phyloP scores from a whole-genome alignment of 2,329 filamentous ascomycete genomes.

The Penicillium sp. region DNA sequence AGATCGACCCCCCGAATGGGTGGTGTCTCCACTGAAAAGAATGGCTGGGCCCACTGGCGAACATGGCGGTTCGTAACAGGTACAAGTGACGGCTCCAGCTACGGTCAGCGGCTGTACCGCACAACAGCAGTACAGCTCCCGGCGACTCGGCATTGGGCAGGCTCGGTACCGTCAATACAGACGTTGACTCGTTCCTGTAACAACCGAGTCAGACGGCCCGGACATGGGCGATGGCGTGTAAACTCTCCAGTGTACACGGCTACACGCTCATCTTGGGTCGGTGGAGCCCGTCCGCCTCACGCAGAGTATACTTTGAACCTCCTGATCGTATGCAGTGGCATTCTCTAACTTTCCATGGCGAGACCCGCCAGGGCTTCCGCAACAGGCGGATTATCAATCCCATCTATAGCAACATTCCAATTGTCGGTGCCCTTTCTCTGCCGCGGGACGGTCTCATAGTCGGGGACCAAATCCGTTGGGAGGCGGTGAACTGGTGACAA shows the following conservation, averaged over 20 bases:
- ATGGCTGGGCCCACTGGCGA: constrained; percentile 7
- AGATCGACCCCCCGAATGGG: constrained; percentile 11
- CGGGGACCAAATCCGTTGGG: constrained; percentile 14
- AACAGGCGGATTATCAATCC: constrained; percentile 11
- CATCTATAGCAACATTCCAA: background rate
- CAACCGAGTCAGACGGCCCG: no score
- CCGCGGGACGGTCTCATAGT: constrained; percentile 3
- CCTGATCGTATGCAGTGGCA: no score
- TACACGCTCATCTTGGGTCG: constrained; percentile 1
- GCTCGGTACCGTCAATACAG: no score
- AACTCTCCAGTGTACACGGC: background rate
- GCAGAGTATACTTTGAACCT: no score
- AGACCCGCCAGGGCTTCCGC: constrained; percentile 5
- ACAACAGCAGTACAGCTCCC: no score
- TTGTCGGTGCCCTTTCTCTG: background rate
- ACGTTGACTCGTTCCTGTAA: no score
- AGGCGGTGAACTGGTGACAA: constrained; percentile 13
- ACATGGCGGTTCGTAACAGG: background rate
- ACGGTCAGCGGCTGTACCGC: no score
- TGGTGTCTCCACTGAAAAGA: constrained; percentile 15
- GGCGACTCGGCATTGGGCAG: no score
- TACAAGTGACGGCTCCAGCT: no score
- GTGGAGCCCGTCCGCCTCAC: background rate
- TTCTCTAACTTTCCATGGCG: no score
- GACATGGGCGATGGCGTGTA: no score